Evolutionary conservation across 1,284 basidiomycete species (phyloP).

Genomic region (Xerocomus subilludens): DNA sequence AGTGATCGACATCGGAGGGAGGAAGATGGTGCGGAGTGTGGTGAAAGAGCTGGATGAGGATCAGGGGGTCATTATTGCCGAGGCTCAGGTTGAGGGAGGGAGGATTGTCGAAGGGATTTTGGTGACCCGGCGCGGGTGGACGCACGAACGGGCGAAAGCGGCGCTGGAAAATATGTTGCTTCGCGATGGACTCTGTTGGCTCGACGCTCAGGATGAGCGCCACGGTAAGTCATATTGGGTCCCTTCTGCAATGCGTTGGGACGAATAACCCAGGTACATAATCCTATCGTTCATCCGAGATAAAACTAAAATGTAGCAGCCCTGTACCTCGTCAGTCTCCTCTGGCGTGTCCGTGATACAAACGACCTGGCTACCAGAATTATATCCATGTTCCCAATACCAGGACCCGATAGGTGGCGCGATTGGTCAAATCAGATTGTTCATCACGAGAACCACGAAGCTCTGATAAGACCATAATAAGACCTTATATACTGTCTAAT

Average conservation of each 20-base stretch:
- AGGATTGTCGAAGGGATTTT: constrained; percentile 71
- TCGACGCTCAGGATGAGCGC: constrained; percentile 85
- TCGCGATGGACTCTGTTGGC: constrained; percentile 92
- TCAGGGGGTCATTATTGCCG: constrained; percentile 77
- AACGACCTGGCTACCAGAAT: too few relatives aligned
- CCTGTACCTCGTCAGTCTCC: too few relatives aligned
- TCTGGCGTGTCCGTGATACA: too few relatives aligned
- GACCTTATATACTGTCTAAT: too few relatives aligned
- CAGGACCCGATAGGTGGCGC: too few relatives aligned
- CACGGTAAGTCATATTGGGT: constrained; percentile 81
- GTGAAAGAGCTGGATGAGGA: constrained; percentile 86
- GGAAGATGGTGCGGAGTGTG: constrained; percentile 77
- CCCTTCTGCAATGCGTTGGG: constrained; percentile 85
- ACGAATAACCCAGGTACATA: constrained; percentile 57
- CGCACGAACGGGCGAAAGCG: constrained; percentile 74
- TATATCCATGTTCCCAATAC: too few relatives aligned
- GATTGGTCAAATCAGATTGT: too few relatives aligned
- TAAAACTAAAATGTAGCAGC: too few relatives aligned
- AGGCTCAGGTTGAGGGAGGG: constrained; percentile 77
- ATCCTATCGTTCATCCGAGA: background rate
- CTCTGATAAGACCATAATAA: too few relatives aligned
- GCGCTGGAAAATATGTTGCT: constrained; percentile 91
- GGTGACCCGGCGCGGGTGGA: constrained; percentile 78
- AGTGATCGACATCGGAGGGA: constrained; percentile 77
- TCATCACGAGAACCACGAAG: too few relatives aligned